Base-by-base conservation (phyloP, 805 yeast genomes). In the Lipomyces spencermartinsiae region DNA sequence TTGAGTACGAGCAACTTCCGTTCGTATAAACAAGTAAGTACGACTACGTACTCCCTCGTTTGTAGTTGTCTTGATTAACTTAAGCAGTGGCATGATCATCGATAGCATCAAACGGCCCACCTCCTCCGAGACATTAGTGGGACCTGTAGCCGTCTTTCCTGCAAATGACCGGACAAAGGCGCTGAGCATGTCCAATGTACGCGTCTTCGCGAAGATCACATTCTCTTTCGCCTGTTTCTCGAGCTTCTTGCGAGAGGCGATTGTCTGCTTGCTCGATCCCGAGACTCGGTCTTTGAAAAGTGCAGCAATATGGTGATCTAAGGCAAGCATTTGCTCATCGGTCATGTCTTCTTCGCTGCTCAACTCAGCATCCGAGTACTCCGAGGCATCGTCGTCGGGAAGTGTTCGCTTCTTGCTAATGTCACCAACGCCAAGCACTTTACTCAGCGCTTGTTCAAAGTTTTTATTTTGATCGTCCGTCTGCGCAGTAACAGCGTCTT, bases 311-410 rank as follows among this genome's bases (percentile, higher is more conserved):
- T 59, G 59, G 4, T 34, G 61, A 39, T 68, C 71, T 22, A 68
- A 56, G 8, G 69, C 71, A 19, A 68, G 59, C 71, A 68, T 66
- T 55, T 70, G 72, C 22, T 66, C 72, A 53, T 70, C 73, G 39
- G 61, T 58, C 70, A 66, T 63, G 16, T 64, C 72, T 59, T 64
- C 69, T 39, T 68, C 69, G 10, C 55, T 59, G 1, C 31, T 63
- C 22, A 31, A 34, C 9, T 35, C 67, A 12, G 49, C 49, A 10
- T 54, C 63, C 8, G 37, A 34, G 49, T 58, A 62, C 6, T 53
- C 54, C 49, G 31, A 63, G 34, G 35, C 59, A 37, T 56, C 71
- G 34, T 62, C 60, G 22, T 31, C 63, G n/a, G 29, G 54, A 7
- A 35, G 5, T 19, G 37, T 55, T 9, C 65, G 62, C 33, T 66